Evolutionary conservation across 2,329 filamentous ascomycete genomes (phyloP), one percentile per base, ranked within the genome.

Genomic region (Onygenales sp.): DNA sequence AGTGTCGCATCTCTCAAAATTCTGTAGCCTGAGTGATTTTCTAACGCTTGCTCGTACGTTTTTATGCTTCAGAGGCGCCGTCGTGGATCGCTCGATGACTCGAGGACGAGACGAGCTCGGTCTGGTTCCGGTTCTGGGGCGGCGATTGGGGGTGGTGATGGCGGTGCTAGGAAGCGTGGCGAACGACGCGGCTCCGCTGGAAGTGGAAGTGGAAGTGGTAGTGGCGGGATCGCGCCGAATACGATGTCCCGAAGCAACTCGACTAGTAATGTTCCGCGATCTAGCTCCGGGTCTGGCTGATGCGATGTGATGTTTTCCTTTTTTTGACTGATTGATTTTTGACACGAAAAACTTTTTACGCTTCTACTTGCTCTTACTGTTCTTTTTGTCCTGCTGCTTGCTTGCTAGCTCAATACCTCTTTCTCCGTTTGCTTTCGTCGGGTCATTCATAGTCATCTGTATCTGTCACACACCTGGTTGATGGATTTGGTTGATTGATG

Each of bases 31-130:
- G 66, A 65, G 64, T 72, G 67, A 71, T 74, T 27, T 45, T 74
- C 72, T 74, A 72, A 74, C 67, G 64, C 67, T 68, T 61, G 61
- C 65, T 67, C 67, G 64, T 70, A 67, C 65, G 64, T 70, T 66
- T 57, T 67, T 27, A 27, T 27, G 66, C 62, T 72, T 64, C 72
- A 75, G 72, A 74, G 68, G 70, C 70, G 69, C 63, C 70, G 69
- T 62, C 69, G 68, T 62, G 69, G 67, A 58, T 70, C 69, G 51
- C 59, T 69, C 62, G 68, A 70, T 61, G 65, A 65, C 58, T 59
- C 62, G 21, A 48, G 45, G 45, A 14, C 44, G n/a, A 33, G 44
- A 46, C 43, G 11, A 31, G 21, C 21, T 44, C 42, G 13, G 21
- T 27, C 21, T 27, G 31, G 44, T 31, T 11, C 14, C 8, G 21